A percentile compares a stretch with the other conserved stretches of the same genome.
phyloP scores from a whole-genome alignment of 257 asterid species.

The Scutellaria minor region DNA sequence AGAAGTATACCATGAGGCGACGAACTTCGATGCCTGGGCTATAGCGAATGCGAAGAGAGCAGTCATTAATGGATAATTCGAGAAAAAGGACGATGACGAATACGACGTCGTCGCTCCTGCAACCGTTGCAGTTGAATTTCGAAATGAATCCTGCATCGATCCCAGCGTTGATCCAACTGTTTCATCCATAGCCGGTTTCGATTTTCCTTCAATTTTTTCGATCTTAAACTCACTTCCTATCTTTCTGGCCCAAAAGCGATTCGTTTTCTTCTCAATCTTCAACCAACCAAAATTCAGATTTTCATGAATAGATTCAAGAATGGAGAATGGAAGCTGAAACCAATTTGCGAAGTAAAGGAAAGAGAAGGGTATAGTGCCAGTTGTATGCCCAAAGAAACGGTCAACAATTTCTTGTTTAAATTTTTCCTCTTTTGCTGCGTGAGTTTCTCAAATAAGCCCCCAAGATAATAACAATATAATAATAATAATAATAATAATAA shows the following conservation, averaged over 20 bases:
- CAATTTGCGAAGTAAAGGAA: constrained; percentile 9
- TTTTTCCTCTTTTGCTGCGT: too few relatives aligned
- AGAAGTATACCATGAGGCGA: constrained; percentile 67
- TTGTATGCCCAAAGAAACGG: constrained; percentile 41
- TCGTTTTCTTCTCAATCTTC: constrained; percentile 30
- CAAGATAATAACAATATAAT: too few relatives aligned
- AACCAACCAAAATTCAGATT: constrained; percentile 7
- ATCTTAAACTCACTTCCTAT: constrained; percentile 8
- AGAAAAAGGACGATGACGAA: constrained; percentile 44
- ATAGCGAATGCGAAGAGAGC: constrained; percentile 75
- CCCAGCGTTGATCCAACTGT: constrained; percentile 42
- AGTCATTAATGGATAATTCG: constrained; percentile 72
- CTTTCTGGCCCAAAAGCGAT: constrained; percentile 20
- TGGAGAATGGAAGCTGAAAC: constrained; percentile 24
- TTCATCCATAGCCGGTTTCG: constrained; percentile 42
- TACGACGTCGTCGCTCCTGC: constrained; percentile 44
- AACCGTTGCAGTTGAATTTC: constrained; percentile 40
- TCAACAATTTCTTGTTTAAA: constrained; percentile 29
- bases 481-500: too few relatives aligned
- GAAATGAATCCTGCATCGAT: constrained; percentile 34
- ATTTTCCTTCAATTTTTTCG: constrained; percentile 4
- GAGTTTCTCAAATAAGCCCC: too few relatives aligned
- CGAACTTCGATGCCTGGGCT: constrained; percentile 74
- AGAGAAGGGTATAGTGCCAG: constrained; percentile 14
- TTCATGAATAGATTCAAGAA: constrained; percentile 14